Evolutionary conservation across 805 yeast genomes (phyloP).

Genomic region (Lachancea meyersii): DNA sequence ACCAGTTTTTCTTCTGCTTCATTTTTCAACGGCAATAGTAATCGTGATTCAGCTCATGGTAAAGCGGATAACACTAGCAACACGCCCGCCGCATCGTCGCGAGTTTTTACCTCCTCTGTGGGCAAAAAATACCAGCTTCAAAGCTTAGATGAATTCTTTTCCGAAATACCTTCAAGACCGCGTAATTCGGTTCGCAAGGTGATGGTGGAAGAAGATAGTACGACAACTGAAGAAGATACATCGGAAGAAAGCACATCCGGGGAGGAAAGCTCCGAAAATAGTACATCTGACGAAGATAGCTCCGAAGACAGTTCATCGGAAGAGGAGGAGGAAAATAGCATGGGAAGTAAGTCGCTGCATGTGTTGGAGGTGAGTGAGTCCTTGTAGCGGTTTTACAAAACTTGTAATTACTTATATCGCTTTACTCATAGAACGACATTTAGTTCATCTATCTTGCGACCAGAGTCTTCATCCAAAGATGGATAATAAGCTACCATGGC

Average conservation of each 20-base stretch:
- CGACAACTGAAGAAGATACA: slow-evolving; percentile 28
- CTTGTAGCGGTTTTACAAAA: neutral
- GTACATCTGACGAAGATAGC: neutral
- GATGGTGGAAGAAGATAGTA: slow-evolving; percentile 30
- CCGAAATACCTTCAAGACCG: slow-evolving; percentile 34
- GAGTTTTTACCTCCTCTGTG: slow-evolving; percentile 17
- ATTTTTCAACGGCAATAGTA: slow-evolving; percentile 9
- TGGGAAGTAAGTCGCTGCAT: neutral
- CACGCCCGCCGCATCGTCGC: slow-evolving; percentile 9
- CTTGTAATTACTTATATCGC: neutral
- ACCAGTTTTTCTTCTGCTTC: slow-evolving; percentile 31
- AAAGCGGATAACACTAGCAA: slow-evolving; percentile 13
- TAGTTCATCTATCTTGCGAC: slow-evolving; percentile 2
- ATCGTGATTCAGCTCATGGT: slow-evolving; percentile 2
- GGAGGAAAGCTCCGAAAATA: neutral
- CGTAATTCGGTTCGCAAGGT: slow-evolving; percentile 20
- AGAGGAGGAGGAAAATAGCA: neutral
- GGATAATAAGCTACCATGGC: slow-evolving; percentile 83
- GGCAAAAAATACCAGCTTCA: slow-evolving; percentile 53
- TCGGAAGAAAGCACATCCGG: slow-evolving; percentile 9
- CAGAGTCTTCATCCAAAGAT: neutral
- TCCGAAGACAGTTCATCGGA: slow-evolving; percentile 1
- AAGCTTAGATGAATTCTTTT: slow-evolving; percentile 83
- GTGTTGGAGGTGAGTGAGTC: neutral
- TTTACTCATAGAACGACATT: neutral